A percentile compares a stretch with the other conserved stretches of the same genome.
phyloP scores from a whole-genome alignment of 768 basidiomycete species.

The Psilocybe tampanensis region DNA sequence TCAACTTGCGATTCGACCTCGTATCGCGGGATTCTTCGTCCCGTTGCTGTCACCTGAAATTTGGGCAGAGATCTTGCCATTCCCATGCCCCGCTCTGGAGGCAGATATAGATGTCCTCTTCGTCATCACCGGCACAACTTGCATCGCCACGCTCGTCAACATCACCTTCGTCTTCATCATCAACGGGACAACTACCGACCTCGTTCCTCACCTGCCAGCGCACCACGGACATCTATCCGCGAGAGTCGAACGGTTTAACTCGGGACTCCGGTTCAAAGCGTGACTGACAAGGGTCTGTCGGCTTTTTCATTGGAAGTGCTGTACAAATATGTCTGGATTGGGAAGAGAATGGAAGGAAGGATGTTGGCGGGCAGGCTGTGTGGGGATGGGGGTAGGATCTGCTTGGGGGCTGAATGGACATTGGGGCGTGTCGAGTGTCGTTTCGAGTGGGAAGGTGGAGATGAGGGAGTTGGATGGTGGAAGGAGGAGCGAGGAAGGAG shows the following conservation, averaged over 20 bases:
- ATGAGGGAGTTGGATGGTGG: too few relatives aligned
- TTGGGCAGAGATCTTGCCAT: neutral
- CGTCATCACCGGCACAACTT: neutral
- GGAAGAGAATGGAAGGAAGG: slow-evolving; percentile 37
- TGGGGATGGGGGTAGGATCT: slow-evolving; percentile 14
- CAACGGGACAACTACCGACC: neutral
- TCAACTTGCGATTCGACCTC: neutral
- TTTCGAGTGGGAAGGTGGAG: neutral
- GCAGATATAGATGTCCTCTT: neutral
- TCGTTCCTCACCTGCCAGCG: neutral
- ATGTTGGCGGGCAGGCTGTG: slow-evolving; percentile 24
- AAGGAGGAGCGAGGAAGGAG: too few relatives aligned
- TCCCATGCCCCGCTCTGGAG: neutral
- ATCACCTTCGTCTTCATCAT: too few relatives aligned
- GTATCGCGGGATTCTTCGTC: neutral
- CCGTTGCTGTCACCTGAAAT: neutral
- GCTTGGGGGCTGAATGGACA: too few relatives aligned
- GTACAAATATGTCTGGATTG: slow-evolving; percentile 77
- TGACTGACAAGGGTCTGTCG: slow-evolving; percentile 47
- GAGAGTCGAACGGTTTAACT: neutral
- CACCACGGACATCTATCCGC: neutral
- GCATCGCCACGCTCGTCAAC: too few relatives aligned
- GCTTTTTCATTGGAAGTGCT: slow-evolving; percentile 59
- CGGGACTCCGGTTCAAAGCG: neutral
- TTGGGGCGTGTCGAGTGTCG: neutral